Conservation (phyloP, 768 basidiomycete genomes). For the Calvatia gigantea region DNA sequence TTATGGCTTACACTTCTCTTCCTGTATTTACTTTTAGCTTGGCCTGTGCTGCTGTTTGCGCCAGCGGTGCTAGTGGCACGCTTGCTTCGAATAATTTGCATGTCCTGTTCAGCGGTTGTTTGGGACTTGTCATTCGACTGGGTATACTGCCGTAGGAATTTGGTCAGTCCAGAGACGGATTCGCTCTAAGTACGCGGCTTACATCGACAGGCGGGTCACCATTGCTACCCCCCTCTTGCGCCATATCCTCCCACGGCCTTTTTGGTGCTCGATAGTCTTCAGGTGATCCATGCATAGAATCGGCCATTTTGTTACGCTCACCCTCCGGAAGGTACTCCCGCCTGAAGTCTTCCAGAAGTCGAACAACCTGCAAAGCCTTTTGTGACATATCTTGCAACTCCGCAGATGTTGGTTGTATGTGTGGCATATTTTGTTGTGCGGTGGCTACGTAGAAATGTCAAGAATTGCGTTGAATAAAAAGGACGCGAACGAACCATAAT, state of each 20-base stretch:
- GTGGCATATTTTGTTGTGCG: constrained; percentile 42
- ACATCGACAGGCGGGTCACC: constrained; percentile 16
- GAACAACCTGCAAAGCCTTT: constrained; percentile 62
- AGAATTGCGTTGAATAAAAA: constrained; percentile 1
- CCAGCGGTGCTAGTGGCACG: constrained; percentile 70
- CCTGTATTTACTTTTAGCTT: constrained; percentile 77
- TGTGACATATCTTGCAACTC: constrained; percentile 72
- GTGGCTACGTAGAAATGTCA: constrained; percentile 28
- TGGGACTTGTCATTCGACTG: constrained; percentile 33
- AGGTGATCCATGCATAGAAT: constrained; percentile 28
- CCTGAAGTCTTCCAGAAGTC: constrained; percentile 60
- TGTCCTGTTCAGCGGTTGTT: constrained; percentile 75
- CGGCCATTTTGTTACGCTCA: constrained; percentile 29
- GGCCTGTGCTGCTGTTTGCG: constrained; percentile 43
- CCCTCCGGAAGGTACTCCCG: constrained; percentile 37
- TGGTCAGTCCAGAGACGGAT: not conserved
- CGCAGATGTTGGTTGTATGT: constrained; percentile 45
- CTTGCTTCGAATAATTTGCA: constrained; percentile 81
- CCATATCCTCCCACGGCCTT: constrained; percentile 76
- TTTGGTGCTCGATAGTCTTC: constrained; percentile 66
- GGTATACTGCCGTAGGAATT: constrained; percentile 21
- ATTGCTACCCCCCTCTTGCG: constrained; percentile 33
- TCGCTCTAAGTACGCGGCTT: not conserved
- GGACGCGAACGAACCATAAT: constrained; percentile 49
- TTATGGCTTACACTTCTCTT: constrained; percentile 73